Conservation (phyloP, 2,329 filamentous ascomycete genomes). For the Huntiella abstrusa region DNA sequence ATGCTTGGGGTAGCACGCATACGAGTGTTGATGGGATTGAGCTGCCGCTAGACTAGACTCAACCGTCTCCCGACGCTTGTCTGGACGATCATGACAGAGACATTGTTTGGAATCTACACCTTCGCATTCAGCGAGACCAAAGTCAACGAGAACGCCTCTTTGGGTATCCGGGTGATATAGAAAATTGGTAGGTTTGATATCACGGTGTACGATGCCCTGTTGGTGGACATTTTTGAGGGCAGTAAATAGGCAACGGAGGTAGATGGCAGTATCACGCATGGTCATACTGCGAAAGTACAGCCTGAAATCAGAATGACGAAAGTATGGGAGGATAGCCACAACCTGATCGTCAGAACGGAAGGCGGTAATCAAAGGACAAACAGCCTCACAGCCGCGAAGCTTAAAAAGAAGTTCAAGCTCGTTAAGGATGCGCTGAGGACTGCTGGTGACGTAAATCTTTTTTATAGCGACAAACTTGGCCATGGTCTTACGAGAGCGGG, state of each 20-base stretch:
- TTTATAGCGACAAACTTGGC: slow-evolving; percentile 90
- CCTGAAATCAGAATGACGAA: slow-evolving; percentile 85
- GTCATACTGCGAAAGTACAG: slow-evolving; percentile 86
- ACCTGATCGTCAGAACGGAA: slow-evolving; percentile 91
- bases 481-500: slow-evolving; percentile 14
- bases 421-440: slow-evolving; percentile 81
- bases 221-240: slow-evolving; percentile 70
- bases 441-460: slow-evolving; percentile 98
- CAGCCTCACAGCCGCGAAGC: slow-evolving; percentile 60
- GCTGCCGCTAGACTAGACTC: slow-evolving; percentile 37
- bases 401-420: slow-evolving; percentile 88
- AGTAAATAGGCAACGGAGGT: slow-evolving; percentile 74
- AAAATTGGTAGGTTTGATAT: slow-evolving; percentile 97
- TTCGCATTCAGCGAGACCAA: slow-evolving; percentile 81
- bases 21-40: slow-evolving; percentile 30
- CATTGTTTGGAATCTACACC: slow-evolving; percentile 63
- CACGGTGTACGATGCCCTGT: slow-evolving; percentile 72
- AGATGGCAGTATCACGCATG: slow-evolving; percentile 69
- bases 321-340: slow-evolving; percentile 85
- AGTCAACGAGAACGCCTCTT: slow-evolving; percentile 89
- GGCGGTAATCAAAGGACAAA: slow-evolving; percentile 93
- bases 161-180: slow-evolving; percentile 68
- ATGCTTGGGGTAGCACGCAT: slow-evolving; percentile 55
- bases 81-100: slow-evolving; percentile 50
- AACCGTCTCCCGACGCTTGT: slow-evolving; percentile 41